Conservation (phyloP, 2,329 filamentous ascomycete species). For the Paracorniculantispora psalliotae region DNA sequence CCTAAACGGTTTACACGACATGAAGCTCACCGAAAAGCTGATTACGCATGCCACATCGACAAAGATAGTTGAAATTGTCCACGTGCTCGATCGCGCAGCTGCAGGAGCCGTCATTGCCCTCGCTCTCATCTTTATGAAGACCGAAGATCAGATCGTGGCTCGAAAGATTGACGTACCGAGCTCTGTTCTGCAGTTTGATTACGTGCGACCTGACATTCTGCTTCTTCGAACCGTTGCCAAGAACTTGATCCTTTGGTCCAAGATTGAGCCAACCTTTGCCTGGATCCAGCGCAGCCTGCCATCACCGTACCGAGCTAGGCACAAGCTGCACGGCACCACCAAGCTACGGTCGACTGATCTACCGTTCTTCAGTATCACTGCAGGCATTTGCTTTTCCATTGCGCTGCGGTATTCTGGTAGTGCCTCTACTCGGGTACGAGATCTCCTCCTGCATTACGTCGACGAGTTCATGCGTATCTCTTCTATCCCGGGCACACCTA, state of each 20-base stretch:
- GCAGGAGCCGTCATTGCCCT: conserved; percentile 90
- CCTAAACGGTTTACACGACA: conserved; percentile 83
- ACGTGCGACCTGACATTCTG: conserved; percentile 88
- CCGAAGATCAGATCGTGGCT: conserved; percentile 79
- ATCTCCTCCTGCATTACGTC: conserved; percentile 77
- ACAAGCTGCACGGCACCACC: conserved; percentile 54
- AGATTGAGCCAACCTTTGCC: conserved; percentile 64
- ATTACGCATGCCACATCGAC: conserved; percentile 80
- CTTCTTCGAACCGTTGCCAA: conserved; percentile 83
- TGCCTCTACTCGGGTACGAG: conserved; percentile 63
- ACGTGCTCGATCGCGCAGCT: conserved; percentile 87
- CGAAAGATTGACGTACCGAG: conserved; percentile 91
- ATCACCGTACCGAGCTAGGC: conserved; percentile 57
- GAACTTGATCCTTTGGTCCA: conserved; percentile 89
- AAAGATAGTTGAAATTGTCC: conserved; percentile 86
- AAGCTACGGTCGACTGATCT: conserved; percentile 75
- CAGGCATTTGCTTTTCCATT: conserved; percentile 79
- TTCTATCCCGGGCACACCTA: conserved; percentile 42
- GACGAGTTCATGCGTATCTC: conserved; percentile 81
- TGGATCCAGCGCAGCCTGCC: conserved; percentile 79
- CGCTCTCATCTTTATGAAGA: conserved; percentile 94
- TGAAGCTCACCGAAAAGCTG: conserved; percentile 85
- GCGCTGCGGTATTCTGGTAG: conserved; percentile 72
- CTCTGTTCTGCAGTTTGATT: conserved; percentile 87
- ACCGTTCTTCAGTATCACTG: conserved; percentile 87